phyloP scores from a whole-genome alignment of 2,329 filamentous ascomycete genomes.

The Tolypocladium ovalisporum region DNA sequence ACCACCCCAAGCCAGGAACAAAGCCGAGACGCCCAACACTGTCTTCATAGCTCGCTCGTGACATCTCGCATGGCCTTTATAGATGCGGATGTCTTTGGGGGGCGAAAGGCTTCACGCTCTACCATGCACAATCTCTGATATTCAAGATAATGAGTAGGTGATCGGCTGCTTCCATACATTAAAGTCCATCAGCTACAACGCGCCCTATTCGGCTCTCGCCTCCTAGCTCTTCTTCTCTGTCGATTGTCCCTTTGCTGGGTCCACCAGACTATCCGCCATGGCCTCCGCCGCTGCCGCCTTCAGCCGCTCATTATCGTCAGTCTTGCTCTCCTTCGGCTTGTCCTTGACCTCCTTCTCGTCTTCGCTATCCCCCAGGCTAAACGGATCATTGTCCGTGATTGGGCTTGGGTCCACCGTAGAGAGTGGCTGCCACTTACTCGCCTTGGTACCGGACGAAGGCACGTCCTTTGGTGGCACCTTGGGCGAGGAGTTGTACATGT shows the following conservation, averaged over 20 bases:
- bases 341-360: constrained; percentile 60
- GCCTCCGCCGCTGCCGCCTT: constrained; percentile 56
- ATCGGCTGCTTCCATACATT: not conserved
- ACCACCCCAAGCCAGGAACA: not conserved
- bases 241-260: constrained; percentile 20
- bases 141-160: not conserved
- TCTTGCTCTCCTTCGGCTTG: constrained; percentile 43
- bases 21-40: not conserved
- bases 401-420: constrained; percentile 72
- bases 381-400: constrained; percentile 85
- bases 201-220: not conserved
- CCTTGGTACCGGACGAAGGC: constrained; percentile 43
- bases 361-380: constrained; percentile 91
- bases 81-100: not conserved
- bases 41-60: not conserved
- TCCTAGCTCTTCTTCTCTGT: constrained; percentile 23
- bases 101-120: not conserved
- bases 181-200: not conserved
- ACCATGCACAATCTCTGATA: not conserved
- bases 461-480: constrained; percentile 41
- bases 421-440: constrained; percentile 95
- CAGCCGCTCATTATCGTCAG: constrained; percentile 49
- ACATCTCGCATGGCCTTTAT: not conserved
- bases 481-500: constrained; percentile 58
- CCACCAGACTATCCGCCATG: constrained; percentile 45